A percentile compares a stretch with the other conserved stretches of the same genome.
These are phyloP conservation scores for Yueomyces sinensis DNA, from an alignment of 805 yeast species.

Conservation along the genomic window DNA sequence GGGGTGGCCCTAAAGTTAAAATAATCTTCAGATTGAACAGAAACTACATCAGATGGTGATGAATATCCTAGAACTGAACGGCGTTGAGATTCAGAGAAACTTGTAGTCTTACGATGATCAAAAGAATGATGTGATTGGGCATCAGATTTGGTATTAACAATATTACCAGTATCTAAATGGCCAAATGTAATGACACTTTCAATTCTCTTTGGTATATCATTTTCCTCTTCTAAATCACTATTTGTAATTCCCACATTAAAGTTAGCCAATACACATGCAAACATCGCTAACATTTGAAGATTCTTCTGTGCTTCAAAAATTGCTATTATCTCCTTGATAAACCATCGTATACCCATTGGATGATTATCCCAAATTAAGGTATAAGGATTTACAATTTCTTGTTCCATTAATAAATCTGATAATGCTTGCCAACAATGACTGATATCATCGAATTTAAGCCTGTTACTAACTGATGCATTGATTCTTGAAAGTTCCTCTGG, in stretches of 20 bases:
- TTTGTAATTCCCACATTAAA: background rate
- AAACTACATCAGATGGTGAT: slow-evolving; percentile 4
- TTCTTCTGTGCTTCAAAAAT: slow-evolving; percentile 55
- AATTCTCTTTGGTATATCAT: slow-evolving; percentile 3
- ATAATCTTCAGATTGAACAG: slow-evolving; percentile 18
- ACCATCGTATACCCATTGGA: slow-evolving; percentile 60
- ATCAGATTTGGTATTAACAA: slow-evolving; percentile 7
- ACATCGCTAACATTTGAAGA: slow-evolving; percentile 82
- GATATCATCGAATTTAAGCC: slow-evolving; percentile 45
- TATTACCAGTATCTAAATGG: slow-evolving; percentile 2
- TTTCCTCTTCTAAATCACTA: background rate
- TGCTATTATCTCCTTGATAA: slow-evolving; percentile 44
- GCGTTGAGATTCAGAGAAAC: slow-evolving; percentile 1
- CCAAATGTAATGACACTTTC: slow-evolving; percentile 13
- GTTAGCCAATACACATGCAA: slow-evolving; percentile 53
- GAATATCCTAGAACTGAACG: slow-evolving; percentile 1
- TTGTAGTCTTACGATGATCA: slow-evolving; percentile 3
- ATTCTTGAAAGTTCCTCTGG: slow-evolving; percentile 54
- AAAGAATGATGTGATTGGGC: slow-evolving; percentile 8
- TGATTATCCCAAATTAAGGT: slow-evolving; percentile 69
- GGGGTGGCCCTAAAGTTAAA: slow-evolving; percentile 6
- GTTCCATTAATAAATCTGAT: slow-evolving; percentile 24
- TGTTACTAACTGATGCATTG: slow-evolving; percentile 59
- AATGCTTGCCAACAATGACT: slow-evolving; percentile 67
- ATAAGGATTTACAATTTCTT: slow-evolving; percentile 14